phyloP scores from a whole-genome alignment of 1,284 basidiomycete species.

The Cutaneotrichosporon mucoides region DNA sequence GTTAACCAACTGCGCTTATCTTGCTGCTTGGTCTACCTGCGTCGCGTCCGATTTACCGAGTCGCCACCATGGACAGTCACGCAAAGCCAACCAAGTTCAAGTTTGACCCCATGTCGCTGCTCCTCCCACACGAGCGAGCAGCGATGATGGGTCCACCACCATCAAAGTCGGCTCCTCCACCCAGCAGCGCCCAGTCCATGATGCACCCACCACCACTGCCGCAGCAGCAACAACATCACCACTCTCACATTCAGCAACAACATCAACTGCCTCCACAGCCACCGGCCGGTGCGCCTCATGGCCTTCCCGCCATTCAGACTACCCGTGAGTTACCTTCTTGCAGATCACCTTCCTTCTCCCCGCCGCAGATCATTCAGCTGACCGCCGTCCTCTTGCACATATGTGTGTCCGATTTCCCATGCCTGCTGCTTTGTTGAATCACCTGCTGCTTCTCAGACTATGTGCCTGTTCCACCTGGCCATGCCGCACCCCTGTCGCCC shows the following conservation, averaged over 20 bases:
- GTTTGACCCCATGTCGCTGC: slow-evolving; percentile 45
- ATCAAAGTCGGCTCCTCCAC: not conserved
- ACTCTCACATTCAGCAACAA: not conserved
- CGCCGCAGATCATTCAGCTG: not conserved
- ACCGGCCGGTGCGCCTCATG: not conserved
- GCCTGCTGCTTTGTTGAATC: not conserved
- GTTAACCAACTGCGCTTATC: too few species aligned
- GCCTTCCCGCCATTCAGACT: not conserved
- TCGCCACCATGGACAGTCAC: slow-evolving; percentile 4
- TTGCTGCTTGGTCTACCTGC: too few species aligned
- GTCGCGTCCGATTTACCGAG: not conserved
- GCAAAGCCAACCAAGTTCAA: slow-evolving; percentile 35
- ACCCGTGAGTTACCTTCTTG: slow-evolving; percentile 7
- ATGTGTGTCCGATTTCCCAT: not conserved
- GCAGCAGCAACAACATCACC: not conserved
- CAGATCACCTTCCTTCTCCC: not conserved
- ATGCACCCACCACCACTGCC: not conserved
- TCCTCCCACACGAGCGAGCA: slow-evolving; percentile 45
- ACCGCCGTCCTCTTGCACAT: not conserved
- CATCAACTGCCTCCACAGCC: slow-evolving; percentile 11
- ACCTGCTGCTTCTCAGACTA: slow-evolving; percentile 9
- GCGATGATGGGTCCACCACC: slow-evolving; percentile 7
- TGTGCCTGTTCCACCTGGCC: slow-evolving; percentile 17
- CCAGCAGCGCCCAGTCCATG: not conserved
- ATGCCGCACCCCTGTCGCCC: slow-evolving; percentile 32